Evolutionary conservation across 129 eudicot species (phyloP).

Genomic region (Scalesia atractyloides): DNA sequence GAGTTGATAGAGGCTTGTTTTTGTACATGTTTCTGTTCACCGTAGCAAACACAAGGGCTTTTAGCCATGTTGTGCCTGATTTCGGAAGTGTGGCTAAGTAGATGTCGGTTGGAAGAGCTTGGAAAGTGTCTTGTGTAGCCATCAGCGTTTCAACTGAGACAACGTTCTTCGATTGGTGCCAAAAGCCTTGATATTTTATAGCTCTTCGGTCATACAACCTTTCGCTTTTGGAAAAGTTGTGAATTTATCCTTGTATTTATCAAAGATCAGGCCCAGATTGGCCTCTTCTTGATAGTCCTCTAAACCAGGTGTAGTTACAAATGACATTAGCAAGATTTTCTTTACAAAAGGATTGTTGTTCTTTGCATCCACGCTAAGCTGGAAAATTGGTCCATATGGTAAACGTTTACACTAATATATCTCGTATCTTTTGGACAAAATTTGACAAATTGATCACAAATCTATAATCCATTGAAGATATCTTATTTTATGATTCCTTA

Average conservation of each 20-base stretch:
- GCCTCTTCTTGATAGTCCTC: slow-evolving; percentile 17
- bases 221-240: slow-evolving; percentile 34
- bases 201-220: slow-evolving; percentile 35
- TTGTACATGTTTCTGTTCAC: slow-evolving; percentile 13
- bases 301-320: not conserved
- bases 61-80: slow-evolving; percentile 52
- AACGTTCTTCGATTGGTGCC: slow-evolving; percentile 29
- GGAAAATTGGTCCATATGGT: not conserved
- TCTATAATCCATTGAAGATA: not conserved
- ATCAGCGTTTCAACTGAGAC: slow-evolving; percentile 27
- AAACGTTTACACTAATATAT: not conserved
- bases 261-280: slow-evolving; percentile 14
- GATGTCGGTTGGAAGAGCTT: slow-evolving; percentile 31
- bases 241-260: slow-evolving; percentile 21
- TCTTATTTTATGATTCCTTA: not conserved
- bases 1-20: slow-evolving; percentile 16
- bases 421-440: not conserved
- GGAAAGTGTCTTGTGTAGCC: slow-evolving; percentile 29
- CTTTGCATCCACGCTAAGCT: not conserved
- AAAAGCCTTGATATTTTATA: slow-evolving; percentile 42
- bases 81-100: slow-evolving; percentile 37
- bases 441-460: no score
- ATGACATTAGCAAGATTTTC: not conserved
- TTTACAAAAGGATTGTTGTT: not conserved
- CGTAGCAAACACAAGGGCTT: slow-evolving; percentile 39